phyloP scores from a whole-genome alignment of 345 rosid genomes.

The Aquilaria malaccensis region DNA sequence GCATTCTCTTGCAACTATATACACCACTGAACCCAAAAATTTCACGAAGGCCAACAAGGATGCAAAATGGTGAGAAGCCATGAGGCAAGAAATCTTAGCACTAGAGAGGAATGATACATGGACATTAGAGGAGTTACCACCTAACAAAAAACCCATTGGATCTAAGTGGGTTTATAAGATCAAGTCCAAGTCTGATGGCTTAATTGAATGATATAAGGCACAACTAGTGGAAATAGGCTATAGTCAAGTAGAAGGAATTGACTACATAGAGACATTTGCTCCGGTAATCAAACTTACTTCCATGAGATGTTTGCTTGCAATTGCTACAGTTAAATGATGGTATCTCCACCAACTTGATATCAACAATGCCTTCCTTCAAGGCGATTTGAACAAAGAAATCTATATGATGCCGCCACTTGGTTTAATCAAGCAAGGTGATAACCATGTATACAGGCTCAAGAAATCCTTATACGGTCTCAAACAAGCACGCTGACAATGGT shows the following conservation, averaged over 20 bases:
- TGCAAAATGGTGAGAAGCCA: background rate
- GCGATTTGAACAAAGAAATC: background rate
- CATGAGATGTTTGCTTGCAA: background rate
- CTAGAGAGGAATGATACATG: background rate
- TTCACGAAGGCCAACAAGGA: background rate
- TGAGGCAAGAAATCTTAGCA: background rate
- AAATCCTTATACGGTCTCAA: background rate
- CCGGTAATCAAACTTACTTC: background rate
- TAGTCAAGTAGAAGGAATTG: slow-evolving; percentile 1
- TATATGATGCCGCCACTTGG: background rate
- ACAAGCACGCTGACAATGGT: background rate
- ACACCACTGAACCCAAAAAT: background rate
- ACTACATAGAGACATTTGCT: slow-evolving; percentile 7
- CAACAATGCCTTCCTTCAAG: background rate
- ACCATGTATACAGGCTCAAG: background rate
- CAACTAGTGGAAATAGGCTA: slow-evolving; percentile 1
- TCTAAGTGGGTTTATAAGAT: slow-evolving; percentile 12
- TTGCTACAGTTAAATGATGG: background rate
- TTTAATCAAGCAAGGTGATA: background rate
- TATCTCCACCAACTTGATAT: background rate
- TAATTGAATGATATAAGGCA: background rate
- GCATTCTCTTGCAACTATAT: no score
- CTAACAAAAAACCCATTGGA: background rate
- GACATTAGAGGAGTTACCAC: background rate
- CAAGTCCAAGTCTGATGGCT: slow-evolving; percentile 2